A percentile compares a stretch with the other conserved stretches of the same genome.
Conservation (phyloP, 768 basidiomycete species). For the Mycena albidolilacea region DNA sequence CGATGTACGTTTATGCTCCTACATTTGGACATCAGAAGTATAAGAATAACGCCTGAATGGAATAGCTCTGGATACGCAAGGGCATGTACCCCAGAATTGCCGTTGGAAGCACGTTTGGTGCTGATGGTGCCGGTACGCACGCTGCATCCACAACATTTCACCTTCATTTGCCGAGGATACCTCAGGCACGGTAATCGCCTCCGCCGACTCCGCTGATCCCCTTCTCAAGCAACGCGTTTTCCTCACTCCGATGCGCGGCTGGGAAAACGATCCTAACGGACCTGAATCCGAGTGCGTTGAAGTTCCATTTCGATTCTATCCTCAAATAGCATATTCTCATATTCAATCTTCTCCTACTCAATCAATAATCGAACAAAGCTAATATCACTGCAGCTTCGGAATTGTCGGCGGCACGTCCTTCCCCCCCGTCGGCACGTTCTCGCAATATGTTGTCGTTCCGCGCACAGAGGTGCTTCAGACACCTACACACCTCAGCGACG, state of each 20-base stretch:
- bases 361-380: background rate
- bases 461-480: conserved; percentile 76
- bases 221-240: conserved; percentile 79
- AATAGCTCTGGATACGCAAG: conserved; percentile 81
- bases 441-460: conserved; percentile 82
- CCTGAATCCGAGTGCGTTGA: conserved; percentile 73
- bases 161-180: background rate
- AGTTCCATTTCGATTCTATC: background rate
- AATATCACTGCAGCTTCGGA: conserved; percentile 61
- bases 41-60: background rate
- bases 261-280: conserved; percentile 73
- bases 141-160: background rate
- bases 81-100: conserved; percentile 77
- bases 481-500: conserved; percentile 77
- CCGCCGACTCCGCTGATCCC: conserved; percentile 65
- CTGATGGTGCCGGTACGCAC: conserved; percentile 80
- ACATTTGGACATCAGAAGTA: background rate
- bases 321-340: background rate
- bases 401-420: conserved; percentile 73
- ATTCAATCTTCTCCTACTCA: conserved; percentile 3
- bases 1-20: conserved; percentile 61
- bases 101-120: conserved; percentile 73
- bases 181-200: conserved; percentile 75
- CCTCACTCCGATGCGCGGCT: conserved; percentile 83
- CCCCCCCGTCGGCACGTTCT: conserved; percentile 78